Evolutionary conservation across 208 protist genomes (phyloP).

Genomic region (Acanthamoeba quina): DNA sequence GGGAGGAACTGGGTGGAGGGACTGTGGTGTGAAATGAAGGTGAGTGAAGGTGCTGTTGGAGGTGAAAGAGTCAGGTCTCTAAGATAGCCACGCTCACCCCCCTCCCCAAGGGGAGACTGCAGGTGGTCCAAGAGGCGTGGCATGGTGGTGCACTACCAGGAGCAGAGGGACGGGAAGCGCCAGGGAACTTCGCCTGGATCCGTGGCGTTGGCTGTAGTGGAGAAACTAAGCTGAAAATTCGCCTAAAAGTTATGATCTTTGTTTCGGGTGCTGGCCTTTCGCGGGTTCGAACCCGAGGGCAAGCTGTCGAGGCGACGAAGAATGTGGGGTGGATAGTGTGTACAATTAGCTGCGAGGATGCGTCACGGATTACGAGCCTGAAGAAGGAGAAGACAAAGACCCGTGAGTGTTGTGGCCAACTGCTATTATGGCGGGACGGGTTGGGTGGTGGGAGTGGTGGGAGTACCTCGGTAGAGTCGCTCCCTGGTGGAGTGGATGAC

Average conservation of each 20-base stretch:
- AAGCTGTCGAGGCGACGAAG: background rate
- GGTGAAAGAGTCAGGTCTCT: too few species aligned
- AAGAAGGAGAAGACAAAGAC: background rate
- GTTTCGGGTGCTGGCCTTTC: background rate
- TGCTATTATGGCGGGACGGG: too few species aligned
- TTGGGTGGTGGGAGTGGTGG: too few species aligned
- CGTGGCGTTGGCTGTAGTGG: background rate
- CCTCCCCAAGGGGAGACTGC: too few species aligned
- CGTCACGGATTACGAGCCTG: background rate
- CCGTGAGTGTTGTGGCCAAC: background rate
- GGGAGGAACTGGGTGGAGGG: too few species aligned
- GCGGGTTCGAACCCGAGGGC: background rate
- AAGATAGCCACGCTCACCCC: too few species aligned
- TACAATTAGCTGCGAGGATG: too few species aligned
- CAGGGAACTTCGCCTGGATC: too few species aligned
- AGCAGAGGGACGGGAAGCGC: background rate
- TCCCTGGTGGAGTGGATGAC: conserved; percentile 53
- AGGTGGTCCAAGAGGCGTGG: too few species aligned
- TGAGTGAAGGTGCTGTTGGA: too few species aligned
- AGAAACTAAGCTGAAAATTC: background rate
- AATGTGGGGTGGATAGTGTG: too few species aligned
- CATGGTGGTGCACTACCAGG: background rate
- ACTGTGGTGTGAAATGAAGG: too few species aligned
- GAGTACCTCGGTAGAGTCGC: conserved; percentile 39
- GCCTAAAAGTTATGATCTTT: background rate